These are phyloP conservation scores for Orbilia oligospora DNA, from an alignment of 2,329 filamentous ascomycete genomes.

Conservation along the genomic window DNA sequence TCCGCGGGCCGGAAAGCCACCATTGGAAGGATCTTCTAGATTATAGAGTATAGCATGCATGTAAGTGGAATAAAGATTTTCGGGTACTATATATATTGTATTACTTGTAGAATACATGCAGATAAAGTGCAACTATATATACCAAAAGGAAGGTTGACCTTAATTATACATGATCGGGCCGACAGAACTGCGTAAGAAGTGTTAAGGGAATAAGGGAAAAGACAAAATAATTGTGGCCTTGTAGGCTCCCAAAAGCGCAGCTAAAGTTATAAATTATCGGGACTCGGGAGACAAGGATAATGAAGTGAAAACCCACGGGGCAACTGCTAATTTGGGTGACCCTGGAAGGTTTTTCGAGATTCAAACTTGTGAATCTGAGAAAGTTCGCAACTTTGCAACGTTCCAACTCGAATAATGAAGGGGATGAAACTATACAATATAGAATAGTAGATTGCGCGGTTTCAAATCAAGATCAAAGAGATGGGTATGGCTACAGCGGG, in stretches of 20 bases:
- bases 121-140: conserved; percentile 6
- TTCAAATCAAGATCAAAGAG: neutral
- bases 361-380: neutral
- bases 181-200: neutral
- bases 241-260: neutral
- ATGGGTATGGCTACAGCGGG: neutral
- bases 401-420: neutral
- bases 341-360: neutral
- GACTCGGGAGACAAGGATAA: neutral
- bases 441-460: neutral
- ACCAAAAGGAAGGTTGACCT: neutral
- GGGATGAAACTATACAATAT: neutral
- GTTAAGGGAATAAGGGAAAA: neutral
- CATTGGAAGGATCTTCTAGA: neutral
- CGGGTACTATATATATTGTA: conserved; percentile 6
- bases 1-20: conserved; percentile 4
- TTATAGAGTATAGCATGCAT: neutral
- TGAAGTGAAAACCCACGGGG: neutral
- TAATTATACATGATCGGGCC: conserved; percentile 2
- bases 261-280: neutral
- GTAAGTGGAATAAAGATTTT: neutral
- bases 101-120: conserved; percentile 14
- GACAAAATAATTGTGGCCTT: neutral
- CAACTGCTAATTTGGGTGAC: conserved; percentile 2
- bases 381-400: neutral